A percentile compares a stretch with the other conserved stretches of the same genome.
These are phyloP conservation scores for Orbilia quercus DNA, from an alignment of 2,329 filamentous ascomycete species.

Conservation along the genomic window DNA sequence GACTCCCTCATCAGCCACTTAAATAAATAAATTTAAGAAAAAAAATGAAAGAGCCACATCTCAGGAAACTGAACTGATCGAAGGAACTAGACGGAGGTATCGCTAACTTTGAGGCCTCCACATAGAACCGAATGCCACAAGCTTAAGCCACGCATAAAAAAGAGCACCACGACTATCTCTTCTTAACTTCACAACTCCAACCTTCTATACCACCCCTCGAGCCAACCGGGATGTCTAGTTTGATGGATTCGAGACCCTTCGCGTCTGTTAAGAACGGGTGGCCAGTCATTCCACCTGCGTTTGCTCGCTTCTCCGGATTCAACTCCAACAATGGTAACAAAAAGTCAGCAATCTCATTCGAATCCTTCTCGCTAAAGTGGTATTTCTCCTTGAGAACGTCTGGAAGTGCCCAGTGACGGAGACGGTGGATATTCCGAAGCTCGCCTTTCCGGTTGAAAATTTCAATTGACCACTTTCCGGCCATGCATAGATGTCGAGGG, in stretches of 20 bases:
- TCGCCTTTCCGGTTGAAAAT: slow-evolving; percentile 99
- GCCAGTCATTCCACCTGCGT: slow-evolving; percentile 93
- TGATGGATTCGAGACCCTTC: slow-evolving; percentile 84
- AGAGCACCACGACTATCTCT: slow-evolving; percentile 60
- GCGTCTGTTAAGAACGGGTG: slow-evolving; percentile 86
- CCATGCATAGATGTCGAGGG: slow-evolving; percentile 88
- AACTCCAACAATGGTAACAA: slow-evolving; percentile 91
- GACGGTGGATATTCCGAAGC: slow-evolving; percentile 93
- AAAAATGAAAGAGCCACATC: slow-evolving; percentile 31
- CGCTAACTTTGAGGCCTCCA: slow-evolving; percentile 43
- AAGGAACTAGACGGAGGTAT: slow-evolving; percentile 28
- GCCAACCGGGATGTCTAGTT: slow-evolving; percentile 80
- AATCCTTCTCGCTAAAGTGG: slow-evolving; percentile 87
- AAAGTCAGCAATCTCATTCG: slow-evolving; percentile 81
- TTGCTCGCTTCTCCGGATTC: slow-evolving; percentile 86
- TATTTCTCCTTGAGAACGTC: slow-evolving; percentile 97
- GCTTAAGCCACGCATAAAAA: slow-evolving; percentile 3
- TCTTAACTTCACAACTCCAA: slow-evolving; percentile 89
- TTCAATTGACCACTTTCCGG: slow-evolving; percentile 97
- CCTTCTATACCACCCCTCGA: slow-evolving; percentile 90
- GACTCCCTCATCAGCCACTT: slow-evolving; percentile 47
- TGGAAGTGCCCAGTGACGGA: slow-evolving; percentile 93
- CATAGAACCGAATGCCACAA: slow-evolving; percentile 35
- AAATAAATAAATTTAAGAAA: slow-evolving; percentile 37
- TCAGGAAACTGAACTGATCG: slow-evolving; percentile 13